Evolutionary conservation across 129 eudicot species (phyloP), one percentile per base, ranked within the genome.

Genomic region (Tagetes erecta): DNA sequence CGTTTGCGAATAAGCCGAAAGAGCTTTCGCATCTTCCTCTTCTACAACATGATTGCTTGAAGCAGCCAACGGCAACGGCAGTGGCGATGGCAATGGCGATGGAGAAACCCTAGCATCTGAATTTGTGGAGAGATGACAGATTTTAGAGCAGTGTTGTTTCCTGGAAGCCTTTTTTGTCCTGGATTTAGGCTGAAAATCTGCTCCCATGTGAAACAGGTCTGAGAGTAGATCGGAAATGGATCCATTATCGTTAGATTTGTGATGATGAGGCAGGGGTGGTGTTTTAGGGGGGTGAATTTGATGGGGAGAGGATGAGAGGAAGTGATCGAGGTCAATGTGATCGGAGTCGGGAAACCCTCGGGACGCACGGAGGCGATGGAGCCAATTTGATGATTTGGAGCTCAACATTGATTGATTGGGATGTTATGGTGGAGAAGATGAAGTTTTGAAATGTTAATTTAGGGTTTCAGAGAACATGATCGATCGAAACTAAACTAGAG

Each of bases 141-240:
- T 69, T 73, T 78, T 91, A 82, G 97, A 92, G 91, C 84, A 87
- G 13, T 49, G 70, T 63, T 88, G 96, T 47, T 92, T 92, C 57
- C 97, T 85, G n/a, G 45, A 47, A n/a, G 71, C 63, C 74, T 87
- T 92, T 60, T 76, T 73, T 47, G 41, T 57, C 36, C 63, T 74
- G 1, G 83, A 50, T 13, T 37, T 8, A 57, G 81, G 74, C 13
- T 67, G 41, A 51, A 53, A 38, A 0, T 85, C 92, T 20, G 27
- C 27, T 33, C 73, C 73, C 74, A 69, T 69, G 35, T 50, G 4
- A 69, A 69, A 69, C 13, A 69, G 62, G 34, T 50, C 74, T 5
- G 74, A 69, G 5, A 69, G 59, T 51, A 69, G 42, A 69, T 49
- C 20, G 62, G 36, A 20, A 20, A 10, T 12, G 11, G 59, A 2